phyloP scores from a whole-genome alignment of 2,329 filamentous ascomycete species.

The Phialocephala sp. region DNA sequence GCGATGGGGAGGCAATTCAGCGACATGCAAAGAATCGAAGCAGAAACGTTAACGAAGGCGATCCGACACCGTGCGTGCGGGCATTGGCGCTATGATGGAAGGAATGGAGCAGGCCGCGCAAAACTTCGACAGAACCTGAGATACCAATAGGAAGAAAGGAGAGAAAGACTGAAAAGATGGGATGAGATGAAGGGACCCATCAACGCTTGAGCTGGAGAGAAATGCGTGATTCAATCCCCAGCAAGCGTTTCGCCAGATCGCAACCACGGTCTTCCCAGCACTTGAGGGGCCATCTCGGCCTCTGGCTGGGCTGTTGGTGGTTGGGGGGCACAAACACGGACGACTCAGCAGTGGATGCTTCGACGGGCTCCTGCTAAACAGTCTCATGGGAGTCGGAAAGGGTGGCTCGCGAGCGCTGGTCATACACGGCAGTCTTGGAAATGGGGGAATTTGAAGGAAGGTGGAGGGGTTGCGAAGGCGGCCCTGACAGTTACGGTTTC shows the following conservation, averaged over 20 bases:
- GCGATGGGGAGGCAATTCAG: constrained; percentile 22
- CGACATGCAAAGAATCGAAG: constrained; percentile 18
- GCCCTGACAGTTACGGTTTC: constrained; percentile 32
- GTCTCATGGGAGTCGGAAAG: constrained; percentile 40
- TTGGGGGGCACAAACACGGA: constrained; percentile 18
- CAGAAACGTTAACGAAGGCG: constrained; percentile 34
- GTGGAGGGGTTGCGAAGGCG: not conserved
- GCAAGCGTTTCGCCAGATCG: constrained; percentile 32
- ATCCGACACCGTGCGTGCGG: constrained; percentile 34
- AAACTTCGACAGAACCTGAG: constrained; percentile 24
- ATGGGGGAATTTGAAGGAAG: constrained; percentile 23
- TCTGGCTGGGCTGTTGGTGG: not conserved
- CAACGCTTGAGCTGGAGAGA: constrained; percentile 17
- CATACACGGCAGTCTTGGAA: constrained; percentile 28
- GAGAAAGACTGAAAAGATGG: constrained; percentile 29
- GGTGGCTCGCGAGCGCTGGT: constrained; percentile 25
- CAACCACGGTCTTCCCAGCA: constrained; percentile 14
- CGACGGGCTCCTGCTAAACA: constrained; percentile 26
- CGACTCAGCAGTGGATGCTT: constrained; percentile 20
- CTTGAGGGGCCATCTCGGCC: not conserved
- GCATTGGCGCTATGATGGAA: constrained; percentile 35
- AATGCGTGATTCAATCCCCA: constrained; percentile 19
- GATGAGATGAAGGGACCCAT: constrained; percentile 31
- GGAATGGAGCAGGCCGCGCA: constrained; percentile 33
- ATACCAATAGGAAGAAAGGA: constrained; percentile 17